Conservation (phyloP, 768 basidiomycete species). For the Cyathus striatus region DNA sequence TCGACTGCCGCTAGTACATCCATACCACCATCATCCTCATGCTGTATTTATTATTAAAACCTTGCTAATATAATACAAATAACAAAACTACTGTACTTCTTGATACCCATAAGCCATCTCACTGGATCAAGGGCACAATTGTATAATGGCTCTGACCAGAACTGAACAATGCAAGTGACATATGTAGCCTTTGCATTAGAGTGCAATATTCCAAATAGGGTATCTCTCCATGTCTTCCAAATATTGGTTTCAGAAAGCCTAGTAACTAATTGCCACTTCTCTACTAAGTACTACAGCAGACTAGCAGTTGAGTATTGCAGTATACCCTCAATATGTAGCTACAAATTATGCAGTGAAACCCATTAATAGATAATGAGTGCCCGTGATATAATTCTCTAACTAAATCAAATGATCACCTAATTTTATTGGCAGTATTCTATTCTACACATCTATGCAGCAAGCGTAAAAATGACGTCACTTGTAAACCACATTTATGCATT, state of each 20-base stretch:
- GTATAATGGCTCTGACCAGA: constrained; percentile 67
- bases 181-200: constrained; percentile 60
- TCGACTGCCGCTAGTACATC: constrained; percentile 57
- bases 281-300: too few species aligned
- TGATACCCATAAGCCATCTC: constrained; percentile 61
- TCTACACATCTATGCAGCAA: too few species aligned
- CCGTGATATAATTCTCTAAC: too few species aligned
- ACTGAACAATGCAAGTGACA: constrained; percentile 61
- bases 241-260: constrained; percentile 22
- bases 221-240: constrained; percentile 52
- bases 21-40: constrained; percentile 43
- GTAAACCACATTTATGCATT: too few species aligned
- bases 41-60: constrained; percentile 16
- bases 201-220: constrained; percentile 45
- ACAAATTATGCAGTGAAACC: too few species aligned
- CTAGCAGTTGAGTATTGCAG: too few species aligned
- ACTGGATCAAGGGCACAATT: constrained; percentile 53
- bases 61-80: neutral
- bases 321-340: too few species aligned
- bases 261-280: too few species aligned
- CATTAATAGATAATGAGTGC: too few species aligned
- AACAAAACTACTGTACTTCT: constrained; percentile 22
- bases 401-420: too few species aligned
- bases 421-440: too few species aligned
- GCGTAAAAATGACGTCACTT: too few species aligned